Conservation (phyloP, 2,329 filamentous ascomycete species). For the Arthroderma sp. region DNA sequence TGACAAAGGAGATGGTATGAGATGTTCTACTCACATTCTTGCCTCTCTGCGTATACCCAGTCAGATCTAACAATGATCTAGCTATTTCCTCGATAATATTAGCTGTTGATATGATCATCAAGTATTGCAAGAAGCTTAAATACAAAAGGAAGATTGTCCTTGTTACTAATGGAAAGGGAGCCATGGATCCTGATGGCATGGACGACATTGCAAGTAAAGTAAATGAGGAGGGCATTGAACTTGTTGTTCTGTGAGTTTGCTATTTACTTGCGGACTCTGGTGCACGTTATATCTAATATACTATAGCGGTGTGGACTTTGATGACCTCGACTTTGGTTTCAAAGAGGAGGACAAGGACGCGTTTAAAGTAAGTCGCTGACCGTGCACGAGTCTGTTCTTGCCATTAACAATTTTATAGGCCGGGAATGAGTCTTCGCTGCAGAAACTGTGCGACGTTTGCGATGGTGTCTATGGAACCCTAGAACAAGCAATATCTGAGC, state of each 20-base stretch:
- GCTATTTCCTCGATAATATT: constrained; percentile 74
- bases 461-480: constrained; percentile 70
- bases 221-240: constrained; percentile 61
- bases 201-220: constrained; percentile 61
- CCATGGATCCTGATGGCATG: constrained; percentile 60
- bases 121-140: constrained; percentile 69
- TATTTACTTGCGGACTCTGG: neutral
- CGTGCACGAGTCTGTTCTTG: neutral
- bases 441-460: constrained; percentile 53
- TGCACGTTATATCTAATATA: constrained; percentile 18
- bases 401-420: constrained; percentile 30
- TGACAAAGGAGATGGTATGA: constrained; percentile 57
- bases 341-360: constrained; percentile 77
- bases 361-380: constrained; percentile 45
- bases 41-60: neutral
- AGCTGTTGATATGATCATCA: constrained; percentile 73
- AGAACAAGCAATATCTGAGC: constrained; percentile 68
- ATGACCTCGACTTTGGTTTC: constrained; percentile 76
- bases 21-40: constrained; percentile 4
- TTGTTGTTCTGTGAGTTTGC: constrained; percentile 59
- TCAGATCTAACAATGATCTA: constrained; percentile 20
- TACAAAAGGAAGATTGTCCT: constrained; percentile 70
- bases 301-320: constrained; percentile 75
- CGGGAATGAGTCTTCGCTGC: constrained; percentile 61
- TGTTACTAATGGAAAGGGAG: constrained; percentile 66